phyloP scores from a whole-genome alignment of 2,329 filamentous ascomycete species.

The Calonectria hawksworthii region DNA sequence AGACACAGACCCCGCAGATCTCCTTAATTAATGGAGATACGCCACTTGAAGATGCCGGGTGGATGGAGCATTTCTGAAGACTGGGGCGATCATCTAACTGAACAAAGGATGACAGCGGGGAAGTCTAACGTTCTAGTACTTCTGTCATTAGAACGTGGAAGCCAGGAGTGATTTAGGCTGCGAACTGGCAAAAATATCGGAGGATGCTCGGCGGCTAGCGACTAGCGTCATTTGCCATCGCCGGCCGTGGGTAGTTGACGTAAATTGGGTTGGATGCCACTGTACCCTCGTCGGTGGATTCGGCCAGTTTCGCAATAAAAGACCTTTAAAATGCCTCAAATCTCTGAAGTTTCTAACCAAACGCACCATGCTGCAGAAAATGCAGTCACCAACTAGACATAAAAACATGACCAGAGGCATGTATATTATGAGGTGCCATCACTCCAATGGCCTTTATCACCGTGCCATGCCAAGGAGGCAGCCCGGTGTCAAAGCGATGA shows the following conservation, averaged over 20 bases:
- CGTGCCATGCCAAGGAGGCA: not conserved
- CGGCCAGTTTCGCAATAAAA: not conserved
- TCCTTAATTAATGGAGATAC: not conserved
- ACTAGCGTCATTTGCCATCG: not conserved
- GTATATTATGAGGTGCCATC: too few relatives aligned
- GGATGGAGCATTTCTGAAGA: not conserved
- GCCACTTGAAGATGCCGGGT: not conserved
- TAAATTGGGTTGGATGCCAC: too few relatives aligned
- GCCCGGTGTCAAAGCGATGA: not conserved
- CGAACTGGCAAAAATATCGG: not conserved
- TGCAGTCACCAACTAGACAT: not conserved
- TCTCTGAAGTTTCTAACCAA: not conserved
- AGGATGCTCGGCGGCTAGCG: not conserved
- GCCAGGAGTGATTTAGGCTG: not conserved
- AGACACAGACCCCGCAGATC: not conserved
- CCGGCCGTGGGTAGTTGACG: not conserved
- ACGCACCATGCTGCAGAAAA: too few relatives aligned
- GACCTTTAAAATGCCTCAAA: not conserved
- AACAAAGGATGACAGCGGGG: not conserved
- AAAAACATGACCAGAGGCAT: not conserved
- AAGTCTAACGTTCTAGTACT: accelerated
- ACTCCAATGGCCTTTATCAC: not conserved
- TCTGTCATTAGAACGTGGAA: too few relatives aligned
- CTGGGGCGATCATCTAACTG: not conserved
- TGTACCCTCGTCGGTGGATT: not conserved